Base-by-base conservation (phyloP, 2,329 filamentous ascomycete species). In the Thielaviopsis populi region DNA sequence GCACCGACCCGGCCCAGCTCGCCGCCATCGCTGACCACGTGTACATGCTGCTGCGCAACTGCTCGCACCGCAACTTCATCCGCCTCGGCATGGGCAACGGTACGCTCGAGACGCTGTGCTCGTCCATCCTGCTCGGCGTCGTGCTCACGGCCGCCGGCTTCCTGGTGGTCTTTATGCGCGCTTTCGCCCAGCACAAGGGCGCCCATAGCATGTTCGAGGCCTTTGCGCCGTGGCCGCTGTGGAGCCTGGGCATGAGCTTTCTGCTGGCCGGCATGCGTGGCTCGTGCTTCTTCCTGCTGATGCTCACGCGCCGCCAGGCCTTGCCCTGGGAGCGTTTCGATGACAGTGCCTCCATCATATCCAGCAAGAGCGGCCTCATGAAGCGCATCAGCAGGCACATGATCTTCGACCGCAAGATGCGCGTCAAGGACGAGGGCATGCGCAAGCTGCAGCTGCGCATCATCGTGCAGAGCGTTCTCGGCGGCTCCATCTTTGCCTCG, bases 51-150 rank as follows among this genome's bases (percentile, higher is more conserved):
- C 73, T 79, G 19, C 74, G 73, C 65, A 77, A 76, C 69, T 79
- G 77, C 72, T 79, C 77, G 22, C 73, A 78, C 68, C 73, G 78
- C 63, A 76, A 78, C 69, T 78, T 83, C 67, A 73, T 81, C 56
- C 77, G 79, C 46, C 73, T 83, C 6, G 80, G 79, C 66, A 76
- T 81, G 41, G 79, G 75, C 68, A 81, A 79, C 68, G 77, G 77
- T 43, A 79, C 77, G 2, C 76, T 77, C 62, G 77, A 79, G 69
- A 79, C 77, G 1, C 68, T 79, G 11, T 79, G 77, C 70, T 73
- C 77, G 37, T 76, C 76, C 1, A 78, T 76, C 1, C 68, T 72
- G 1, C 69, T 78, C 7, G 77, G 77, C 6, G 74, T 78, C 40
- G 69, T 70, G n/a, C 71, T 75, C 27, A 75, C 75, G 3, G 2